These are phyloP conservation scores for Rhizophora apiculata DNA, from an alignment of 345 rosid genomes.

Conservation along the genomic window DNA sequence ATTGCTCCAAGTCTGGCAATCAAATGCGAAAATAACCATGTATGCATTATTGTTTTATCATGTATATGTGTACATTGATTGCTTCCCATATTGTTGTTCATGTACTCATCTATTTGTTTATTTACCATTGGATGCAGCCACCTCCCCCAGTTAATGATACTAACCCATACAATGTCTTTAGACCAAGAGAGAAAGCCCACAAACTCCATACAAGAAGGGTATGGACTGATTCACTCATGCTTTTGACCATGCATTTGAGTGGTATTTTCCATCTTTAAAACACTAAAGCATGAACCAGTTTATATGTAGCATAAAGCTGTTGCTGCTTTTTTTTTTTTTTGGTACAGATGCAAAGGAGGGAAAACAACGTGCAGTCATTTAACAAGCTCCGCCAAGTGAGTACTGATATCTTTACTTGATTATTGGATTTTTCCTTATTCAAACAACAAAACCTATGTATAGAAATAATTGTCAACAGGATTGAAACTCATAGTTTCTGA, in stretches of 20 bases:
- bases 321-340: conserved; percentile 10
- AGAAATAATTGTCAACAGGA: not conserved
- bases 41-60: not conserved
- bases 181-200: conserved; percentile 96
- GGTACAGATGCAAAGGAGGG: conserved; percentile 97
- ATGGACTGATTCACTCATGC: conserved; percentile 12
- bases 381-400: conserved; percentile 98
- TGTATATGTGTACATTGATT: conserved; percentile 1
- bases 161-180: conserved; percentile 94
- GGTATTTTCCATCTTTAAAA: too few species aligned
- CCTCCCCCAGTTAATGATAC: conserved; percentile 97
- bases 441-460: not conserved
- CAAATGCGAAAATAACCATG: not conserved
- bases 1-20: not conserved
- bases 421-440: not conserved
- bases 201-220: conserved; percentile 97
- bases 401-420: conserved; percentile 2
- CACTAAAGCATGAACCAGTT: too few species aligned
- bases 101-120: conserved; percentile 16
- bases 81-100: not conserved
- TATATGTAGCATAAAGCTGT: too few species aligned
- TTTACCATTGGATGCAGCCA: conserved; percentile 51
- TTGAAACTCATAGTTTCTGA: not conserved
- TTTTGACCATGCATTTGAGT: not conserved
- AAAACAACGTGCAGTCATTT: conserved; percentile 96